Evolutionary conservation across 768 basidiomycete genomes (phyloP).

Genomic region (Boletus subparvulus): DNA sequence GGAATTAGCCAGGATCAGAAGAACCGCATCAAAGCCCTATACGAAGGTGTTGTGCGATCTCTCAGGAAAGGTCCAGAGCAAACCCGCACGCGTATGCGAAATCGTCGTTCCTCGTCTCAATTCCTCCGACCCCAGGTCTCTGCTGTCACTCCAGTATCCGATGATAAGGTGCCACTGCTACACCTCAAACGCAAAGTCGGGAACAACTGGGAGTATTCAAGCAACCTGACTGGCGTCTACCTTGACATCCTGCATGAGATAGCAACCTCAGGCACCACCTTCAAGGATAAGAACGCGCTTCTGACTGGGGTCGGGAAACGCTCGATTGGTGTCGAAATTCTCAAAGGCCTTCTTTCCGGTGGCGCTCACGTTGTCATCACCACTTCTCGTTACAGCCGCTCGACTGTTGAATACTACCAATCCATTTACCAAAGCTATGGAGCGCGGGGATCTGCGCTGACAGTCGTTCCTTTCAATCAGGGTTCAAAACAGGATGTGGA

Average conservation of each 20-base stretch:
- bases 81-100: slow-evolving; percentile 55
- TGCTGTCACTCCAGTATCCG: slow-evolving; percentile 65
- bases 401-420: slow-evolving; percentile 97
- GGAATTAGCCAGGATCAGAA: slow-evolving; percentile 98
- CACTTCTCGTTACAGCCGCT: slow-evolving; percentile 94
- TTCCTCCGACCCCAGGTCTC: slow-evolving; percentile 93
- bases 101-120: slow-evolving; percentile 90
- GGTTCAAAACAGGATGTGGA: slow-evolving; percentile 99
- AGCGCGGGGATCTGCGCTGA: slow-evolving; percentile 92
- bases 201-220: slow-evolving; percentile 93
- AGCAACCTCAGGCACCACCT: slow-evolving; percentile 96
- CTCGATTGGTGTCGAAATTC: slow-evolving; percentile 95
- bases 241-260: slow-evolving; percentile 98
- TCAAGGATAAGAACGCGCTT: slow-evolving; percentile 98
- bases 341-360: slow-evolving; percentile 94
- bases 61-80: slow-evolving; percentile 77
- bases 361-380: slow-evolving; percentile 97
- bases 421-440: slow-evolving; percentile 95
- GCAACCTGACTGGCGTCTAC: slow-evolving; percentile 93
- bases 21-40: slow-evolving; percentile 89
- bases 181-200: slow-evolving; percentile 98
- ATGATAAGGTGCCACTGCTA: slow-evolving; percentile 90
- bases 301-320: slow-evolving; percentile 98
- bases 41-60: slow-evolving; percentile 94
- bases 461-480: slow-evolving; percentile 99